Conservation (phyloP, 441 rosid species). For the Pelargonium australe region DNA sequence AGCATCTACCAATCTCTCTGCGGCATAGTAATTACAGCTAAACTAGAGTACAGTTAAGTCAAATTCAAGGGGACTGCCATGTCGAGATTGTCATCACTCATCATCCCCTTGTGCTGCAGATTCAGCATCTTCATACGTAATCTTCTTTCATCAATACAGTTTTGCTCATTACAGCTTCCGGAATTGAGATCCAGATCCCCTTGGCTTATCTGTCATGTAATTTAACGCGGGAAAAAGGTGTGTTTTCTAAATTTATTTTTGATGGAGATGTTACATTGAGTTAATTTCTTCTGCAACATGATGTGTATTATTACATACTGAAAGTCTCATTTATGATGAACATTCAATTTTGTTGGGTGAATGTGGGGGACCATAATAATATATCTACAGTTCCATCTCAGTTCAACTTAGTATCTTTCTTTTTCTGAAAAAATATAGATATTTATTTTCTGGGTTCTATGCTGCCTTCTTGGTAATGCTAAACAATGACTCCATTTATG, state of each 20-base stretch:
- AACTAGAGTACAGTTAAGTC: background rate
- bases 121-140: background rate
- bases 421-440: background rate
- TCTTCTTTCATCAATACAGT: background rate
- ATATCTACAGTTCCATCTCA: background rate
- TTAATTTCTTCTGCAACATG: background rate
- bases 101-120: background rate
- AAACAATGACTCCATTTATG: background rate
- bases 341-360: background rate
- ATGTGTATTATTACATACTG: background rate
- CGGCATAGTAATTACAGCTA: conserved; percentile 21
- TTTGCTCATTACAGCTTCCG: background rate
- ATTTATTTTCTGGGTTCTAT: background rate
- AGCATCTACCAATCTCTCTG: conserved; percentile 32
- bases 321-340: background rate
- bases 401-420: background rate
- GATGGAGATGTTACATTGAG: background rate
- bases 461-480: background rate
- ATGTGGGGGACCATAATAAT: background rate
- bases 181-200: background rate
- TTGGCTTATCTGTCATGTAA: background rate
- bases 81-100: too few relatives aligned
- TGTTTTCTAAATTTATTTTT: background rate
- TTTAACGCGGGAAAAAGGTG: background rate
- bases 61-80: background rate